Conservation (phyloP, 169 alveolate species). For the Theileria annulata region DNA sequence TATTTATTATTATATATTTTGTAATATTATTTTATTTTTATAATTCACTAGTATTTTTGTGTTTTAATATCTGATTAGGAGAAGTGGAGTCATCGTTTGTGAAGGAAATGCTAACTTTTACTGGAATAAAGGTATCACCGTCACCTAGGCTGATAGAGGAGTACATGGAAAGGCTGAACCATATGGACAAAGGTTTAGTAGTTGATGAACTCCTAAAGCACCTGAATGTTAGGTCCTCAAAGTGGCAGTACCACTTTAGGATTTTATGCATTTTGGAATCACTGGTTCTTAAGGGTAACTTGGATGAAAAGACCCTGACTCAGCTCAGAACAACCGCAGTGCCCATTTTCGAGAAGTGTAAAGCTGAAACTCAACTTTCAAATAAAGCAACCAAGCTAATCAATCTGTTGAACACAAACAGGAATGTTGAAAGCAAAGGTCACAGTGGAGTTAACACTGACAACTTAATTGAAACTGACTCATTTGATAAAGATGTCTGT, state of each 20-base stretch:
- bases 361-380: constrained; percentile 39
- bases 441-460: neutral
- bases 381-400: constrained; percentile 47
- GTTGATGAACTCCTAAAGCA: constrained; percentile 49
- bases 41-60: too few species aligned
- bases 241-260: constrained; percentile 60
- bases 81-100: constrained; percentile 50
- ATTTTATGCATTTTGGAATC: constrained; percentile 57
- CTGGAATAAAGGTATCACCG: constrained; percentile 63
- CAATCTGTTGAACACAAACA: constrained; percentile 14
- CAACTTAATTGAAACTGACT: neutral
- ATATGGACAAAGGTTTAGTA: constrained; percentile 29
- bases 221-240: constrained; percentile 40
- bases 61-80: constrained; percentile 18
- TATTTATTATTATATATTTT: too few species aligned
- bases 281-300: constrained; percentile 15
- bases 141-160: constrained; percentile 60
- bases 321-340: constrained; percentile 15
- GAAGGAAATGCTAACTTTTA: constrained; percentile 59
- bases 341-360: constrained; percentile 59
- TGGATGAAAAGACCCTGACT: constrained; percentile 5
- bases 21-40: too few species aligned
- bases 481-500: neutral
- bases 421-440: neutral
- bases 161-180: constrained; percentile 36